Percentiles rank a stretch among this genome's conserved stretches.
phyloP scores from a whole-genome alignment of 2,329 filamentous ascomycete genomes.

The Cucurbitaria berberidis region DNA sequence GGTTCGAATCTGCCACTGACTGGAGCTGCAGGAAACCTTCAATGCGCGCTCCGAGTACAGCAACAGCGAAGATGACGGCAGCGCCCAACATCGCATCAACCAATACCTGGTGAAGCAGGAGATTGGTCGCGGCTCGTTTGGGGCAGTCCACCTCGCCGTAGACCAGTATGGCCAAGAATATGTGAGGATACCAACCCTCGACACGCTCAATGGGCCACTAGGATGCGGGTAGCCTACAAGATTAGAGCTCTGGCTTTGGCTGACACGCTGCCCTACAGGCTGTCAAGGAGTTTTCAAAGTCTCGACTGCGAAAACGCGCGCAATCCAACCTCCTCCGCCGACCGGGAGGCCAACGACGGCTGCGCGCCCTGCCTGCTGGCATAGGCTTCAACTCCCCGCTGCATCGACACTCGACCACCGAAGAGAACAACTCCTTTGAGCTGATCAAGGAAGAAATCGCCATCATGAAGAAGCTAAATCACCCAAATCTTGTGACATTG shows the following conservation, averaged over 20 bases:
- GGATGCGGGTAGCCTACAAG: slow-evolving; percentile 33
- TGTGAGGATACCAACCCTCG: slow-evolving; percentile 63
- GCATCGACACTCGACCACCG: slow-evolving; percentile 63
- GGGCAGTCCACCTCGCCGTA: slow-evolving; percentile 85
- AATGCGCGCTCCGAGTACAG: slow-evolving; percentile 87
- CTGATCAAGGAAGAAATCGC: slow-evolving; percentile 96
- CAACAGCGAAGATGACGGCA: slow-evolving; percentile 82
- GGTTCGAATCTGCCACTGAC: neutral
- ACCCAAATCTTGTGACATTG: slow-evolving; percentile 89
- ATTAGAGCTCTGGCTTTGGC: slow-evolving; percentile 26
- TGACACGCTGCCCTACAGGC: slow-evolving; percentile 64
- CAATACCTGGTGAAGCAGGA: slow-evolving; percentile 94
- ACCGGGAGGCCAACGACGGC: slow-evolving; percentile 59
- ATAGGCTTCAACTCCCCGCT: slow-evolving; percentile 68
- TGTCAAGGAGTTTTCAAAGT: slow-evolving; percentile 97
- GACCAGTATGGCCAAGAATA: slow-evolving; percentile 94
- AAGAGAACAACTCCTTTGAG: slow-evolving; percentile 74
- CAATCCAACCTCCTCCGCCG: slow-evolving; percentile 85
- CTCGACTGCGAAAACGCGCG: slow-evolving; percentile 83
- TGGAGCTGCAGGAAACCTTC: slow-evolving; percentile 74
- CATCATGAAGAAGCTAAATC: slow-evolving; percentile 98
- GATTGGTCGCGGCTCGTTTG: slow-evolving; percentile 96
- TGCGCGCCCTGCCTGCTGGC: slow-evolving; percentile 59
- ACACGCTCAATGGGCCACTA: slow-evolving; percentile 7
- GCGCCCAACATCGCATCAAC: slow-evolving; percentile 84